Conservation (phyloP, 495 filamentous ascomycete species). For the Aspergillus hancockii region DNA sequence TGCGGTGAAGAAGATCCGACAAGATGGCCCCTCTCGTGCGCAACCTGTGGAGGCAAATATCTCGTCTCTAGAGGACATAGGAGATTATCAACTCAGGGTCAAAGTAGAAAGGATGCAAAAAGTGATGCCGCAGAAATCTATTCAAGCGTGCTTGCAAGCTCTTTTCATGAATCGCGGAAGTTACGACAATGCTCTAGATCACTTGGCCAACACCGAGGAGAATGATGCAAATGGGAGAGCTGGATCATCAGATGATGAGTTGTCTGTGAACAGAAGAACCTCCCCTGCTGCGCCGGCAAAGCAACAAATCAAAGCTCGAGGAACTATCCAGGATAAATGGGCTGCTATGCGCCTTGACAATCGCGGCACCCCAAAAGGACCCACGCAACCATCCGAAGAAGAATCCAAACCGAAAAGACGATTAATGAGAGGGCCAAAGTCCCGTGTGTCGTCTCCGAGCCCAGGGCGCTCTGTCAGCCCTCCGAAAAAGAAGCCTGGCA, state of each 20-base stretch:
- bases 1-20: conserved; percentile 42
- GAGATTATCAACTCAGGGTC: conserved; percentile 48
- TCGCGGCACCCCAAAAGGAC: conserved; percentile 17
- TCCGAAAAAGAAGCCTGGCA: conserved; percentile 44
- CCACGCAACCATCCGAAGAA: conserved; percentile 24
- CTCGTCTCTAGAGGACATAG: conserved; percentile 55
- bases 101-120: conserved; percentile 58
- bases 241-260: conserved; percentile 43
- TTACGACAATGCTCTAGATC: conserved; percentile 59
- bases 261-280: conserved; percentile 21
- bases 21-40: conserved; percentile 59
- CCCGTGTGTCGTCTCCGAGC: conserved; percentile 29
- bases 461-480: conserved; percentile 26
- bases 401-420: conserved; percentile 37
- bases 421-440: conserved; percentile 42
- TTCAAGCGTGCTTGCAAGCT: conserved; percentile 53
- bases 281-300: conserved; percentile 42
- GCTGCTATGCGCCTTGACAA: conserved; percentile 43
- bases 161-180: conserved; percentile 54
- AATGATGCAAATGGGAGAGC: conserved; percentile 1
- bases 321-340: conserved; percentile 64
- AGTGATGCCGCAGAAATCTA: conserved; percentile 52
- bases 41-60: conserved; percentile 38
- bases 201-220: conserved; percentile 38
- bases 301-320: conserved; percentile 59